Evolutionary conservation across 148 eudicot species (phyloP).

Genomic region (Persicaria maculosa): DNA sequence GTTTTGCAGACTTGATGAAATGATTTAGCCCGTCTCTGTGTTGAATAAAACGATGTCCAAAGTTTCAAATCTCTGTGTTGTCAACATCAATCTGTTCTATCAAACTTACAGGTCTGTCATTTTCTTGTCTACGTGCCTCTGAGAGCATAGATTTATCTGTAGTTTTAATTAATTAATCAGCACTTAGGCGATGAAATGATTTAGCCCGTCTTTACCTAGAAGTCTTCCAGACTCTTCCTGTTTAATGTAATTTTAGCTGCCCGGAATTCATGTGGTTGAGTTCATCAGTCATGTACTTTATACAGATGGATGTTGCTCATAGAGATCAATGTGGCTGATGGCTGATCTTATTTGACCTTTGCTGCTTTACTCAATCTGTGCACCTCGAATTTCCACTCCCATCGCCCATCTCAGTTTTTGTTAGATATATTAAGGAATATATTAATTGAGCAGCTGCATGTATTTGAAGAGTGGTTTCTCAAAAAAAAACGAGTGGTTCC

Average conservation of each 20-base stretch:
- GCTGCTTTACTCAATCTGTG: neutral
- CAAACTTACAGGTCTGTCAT: constrained; percentile 37
- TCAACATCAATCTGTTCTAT: constrained; percentile 31
- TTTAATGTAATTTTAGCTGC: constrained; percentile 8
- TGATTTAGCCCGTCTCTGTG: too few species aligned
- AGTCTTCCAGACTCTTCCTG: neutral
- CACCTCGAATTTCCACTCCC: neutral
- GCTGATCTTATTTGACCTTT: neutral
- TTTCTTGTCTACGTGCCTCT: neutral
- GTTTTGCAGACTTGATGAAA: too few species aligned
- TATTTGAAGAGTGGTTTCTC: neutral
- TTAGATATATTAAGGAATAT: neutral
- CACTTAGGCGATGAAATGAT: neutral
- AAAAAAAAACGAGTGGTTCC: neutral
- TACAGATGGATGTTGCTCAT: neutral
- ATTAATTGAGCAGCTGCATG: neutral
- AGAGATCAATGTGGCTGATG: neutral
- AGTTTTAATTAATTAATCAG: neutral
- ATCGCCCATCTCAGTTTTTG: neutral
- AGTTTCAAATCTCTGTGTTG: too few species aligned
- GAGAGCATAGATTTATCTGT: neutral
- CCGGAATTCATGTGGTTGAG: neutral
- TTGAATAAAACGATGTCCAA: too few species aligned
- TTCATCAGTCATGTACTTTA: neutral
- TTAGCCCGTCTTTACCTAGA: neutral